These are phyloP conservation scores for Vaccinium vitisidaea DNA, from an alignment of 148 eudicot genomes.

Conservation along the genomic window DNA sequence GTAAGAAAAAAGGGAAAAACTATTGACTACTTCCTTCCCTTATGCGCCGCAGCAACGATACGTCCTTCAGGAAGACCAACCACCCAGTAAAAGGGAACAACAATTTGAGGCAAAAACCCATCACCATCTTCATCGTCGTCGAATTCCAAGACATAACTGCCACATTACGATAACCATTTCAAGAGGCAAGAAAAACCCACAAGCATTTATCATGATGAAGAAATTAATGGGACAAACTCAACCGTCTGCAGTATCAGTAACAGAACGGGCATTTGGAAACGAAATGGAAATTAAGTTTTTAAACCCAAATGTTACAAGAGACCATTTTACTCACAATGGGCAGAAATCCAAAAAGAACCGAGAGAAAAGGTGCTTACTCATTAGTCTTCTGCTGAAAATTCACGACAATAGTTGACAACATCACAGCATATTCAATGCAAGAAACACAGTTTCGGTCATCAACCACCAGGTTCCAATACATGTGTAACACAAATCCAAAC, in stretches of 20 bases:
- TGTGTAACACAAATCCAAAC: neutral
- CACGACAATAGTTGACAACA: constrained; percentile 17
- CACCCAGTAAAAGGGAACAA: constrained; percentile 77
- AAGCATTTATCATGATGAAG: neutral
- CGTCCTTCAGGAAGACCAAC: constrained; percentile 86
- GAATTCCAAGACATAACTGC: constrained; percentile 81
- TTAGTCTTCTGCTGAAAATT: constrained; percentile 74
- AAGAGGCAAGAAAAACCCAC: neutral
- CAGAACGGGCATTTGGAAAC: neutral
- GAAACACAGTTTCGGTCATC: constrained; percentile 20
- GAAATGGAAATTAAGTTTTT: neutral
- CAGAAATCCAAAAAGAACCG: neutral
- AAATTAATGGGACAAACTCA: neutral
- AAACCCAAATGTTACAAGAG: neutral
- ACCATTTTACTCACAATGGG: neutral
- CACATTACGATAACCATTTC: neutral
- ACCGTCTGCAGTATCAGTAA: neutral
- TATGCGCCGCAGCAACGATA: neutral
- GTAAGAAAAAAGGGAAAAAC: constrained; percentile 27
- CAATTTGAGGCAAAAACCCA: constrained; percentile 83
- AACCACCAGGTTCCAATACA: neutral
- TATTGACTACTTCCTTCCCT: constrained; percentile 70
- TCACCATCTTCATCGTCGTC: constrained; percentile 98
- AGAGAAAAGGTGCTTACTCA: constrained; percentile 64
- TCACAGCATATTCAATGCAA: constrained; percentile 20